These are phyloP conservation scores for Blastocystis hominis DNA, from an alignment of 352 stramenopile genomes.

Conservation along the genomic window DNA sequence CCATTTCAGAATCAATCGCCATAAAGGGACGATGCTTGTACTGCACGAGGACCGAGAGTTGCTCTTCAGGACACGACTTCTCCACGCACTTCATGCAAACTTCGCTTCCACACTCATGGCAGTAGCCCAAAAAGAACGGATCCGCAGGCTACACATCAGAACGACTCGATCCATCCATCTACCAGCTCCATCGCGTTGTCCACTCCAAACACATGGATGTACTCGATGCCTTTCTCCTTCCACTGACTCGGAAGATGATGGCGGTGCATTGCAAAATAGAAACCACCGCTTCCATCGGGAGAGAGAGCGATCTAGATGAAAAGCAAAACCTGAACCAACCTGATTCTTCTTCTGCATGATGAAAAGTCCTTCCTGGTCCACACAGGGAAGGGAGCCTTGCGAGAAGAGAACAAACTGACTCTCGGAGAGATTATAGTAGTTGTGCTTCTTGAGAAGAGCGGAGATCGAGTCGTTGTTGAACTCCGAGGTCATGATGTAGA, in stretches of 20 bases:
- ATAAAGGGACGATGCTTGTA: constrained; percentile 7
- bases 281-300: constrained; percentile 23
- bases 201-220: constrained; percentile 32
- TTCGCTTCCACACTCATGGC: not conserved
- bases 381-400: constrained; percentile 31
- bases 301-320: constrained; percentile 27
- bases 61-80: constrained; percentile 48
- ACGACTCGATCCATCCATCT: not conserved
- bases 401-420: constrained; percentile 26
- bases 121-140: constrained; percentile 20
- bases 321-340: not conserved
- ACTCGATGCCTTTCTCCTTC: not conserved
- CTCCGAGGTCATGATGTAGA: constrained; percentile 51
- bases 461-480: not conserved
- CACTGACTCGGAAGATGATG: not conserved
- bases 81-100: constrained; percentile 49
- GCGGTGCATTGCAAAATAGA: constrained; percentile 23
- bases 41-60: constrained; percentile 15
- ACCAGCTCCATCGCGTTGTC: constrained; percentile 41
- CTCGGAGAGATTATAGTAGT: constrained; percentile 1
- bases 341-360: constrained; percentile 33
- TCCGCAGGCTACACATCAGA: constrained; percentile 9
- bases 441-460: not conserved
- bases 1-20: constrained; percentile 19
- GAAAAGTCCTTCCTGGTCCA: constrained; percentile 3